Conservation (phyloP, 495 filamentous ascomycete species). For the Penicillium pancosmium region DNA sequence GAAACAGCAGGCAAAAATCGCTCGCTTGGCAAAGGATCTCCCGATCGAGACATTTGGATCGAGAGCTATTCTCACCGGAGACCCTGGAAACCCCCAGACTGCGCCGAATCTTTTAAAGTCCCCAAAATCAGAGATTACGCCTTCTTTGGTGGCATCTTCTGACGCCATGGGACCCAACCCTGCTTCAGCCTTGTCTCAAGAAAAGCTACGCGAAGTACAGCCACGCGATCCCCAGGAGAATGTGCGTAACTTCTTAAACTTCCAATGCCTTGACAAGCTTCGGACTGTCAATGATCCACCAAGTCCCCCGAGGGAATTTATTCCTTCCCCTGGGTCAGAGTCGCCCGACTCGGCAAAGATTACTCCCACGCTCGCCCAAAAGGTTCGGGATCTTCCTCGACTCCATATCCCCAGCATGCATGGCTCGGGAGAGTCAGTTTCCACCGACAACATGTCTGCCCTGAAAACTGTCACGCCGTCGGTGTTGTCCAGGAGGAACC, state of each 20-base stretch:
- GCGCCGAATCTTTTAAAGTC: slow-evolving; percentile 44
- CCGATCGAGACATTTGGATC: slow-evolving; percentile 18
- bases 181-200: slow-evolving; percentile 67
- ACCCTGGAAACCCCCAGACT: slow-evolving; percentile 70
- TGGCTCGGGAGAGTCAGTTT: not conserved
- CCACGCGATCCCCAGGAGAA: slow-evolving; percentile 85
- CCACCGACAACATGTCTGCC: slow-evolving; percentile 22
- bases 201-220: slow-evolving; percentile 66
- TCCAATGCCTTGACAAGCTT: slow-evolving; percentile 57
- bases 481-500: slow-evolving; percentile 15
- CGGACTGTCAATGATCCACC: slow-evolving; percentile 42
- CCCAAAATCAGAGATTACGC: slow-evolving; percentile 45
- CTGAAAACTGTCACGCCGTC: slow-evolving; percentile 19
- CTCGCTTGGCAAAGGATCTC: slow-evolving; percentile 22
- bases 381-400: slow-evolving; percentile 58
- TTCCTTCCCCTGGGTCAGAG: slow-evolving; percentile 43
- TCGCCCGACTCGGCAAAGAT: slow-evolving; percentile 28
- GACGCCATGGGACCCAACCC: slow-evolving; percentile 71
- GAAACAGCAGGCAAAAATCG: slow-evolving; percentile 59
- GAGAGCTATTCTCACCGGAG: slow-evolving; percentile 57
- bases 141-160: slow-evolving; percentile 87
- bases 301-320: slow-evolving; percentile 50
- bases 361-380: slow-evolving; percentile 23
- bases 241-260: slow-evolving; percentile 82
- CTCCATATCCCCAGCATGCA: slow-evolving; percentile 51